A percentile compares a stretch with the other conserved stretches of the same genome.
Conservation (phyloP, 1,284 basidiomycete species). For the Leccinum glutinopallens region DNA sequence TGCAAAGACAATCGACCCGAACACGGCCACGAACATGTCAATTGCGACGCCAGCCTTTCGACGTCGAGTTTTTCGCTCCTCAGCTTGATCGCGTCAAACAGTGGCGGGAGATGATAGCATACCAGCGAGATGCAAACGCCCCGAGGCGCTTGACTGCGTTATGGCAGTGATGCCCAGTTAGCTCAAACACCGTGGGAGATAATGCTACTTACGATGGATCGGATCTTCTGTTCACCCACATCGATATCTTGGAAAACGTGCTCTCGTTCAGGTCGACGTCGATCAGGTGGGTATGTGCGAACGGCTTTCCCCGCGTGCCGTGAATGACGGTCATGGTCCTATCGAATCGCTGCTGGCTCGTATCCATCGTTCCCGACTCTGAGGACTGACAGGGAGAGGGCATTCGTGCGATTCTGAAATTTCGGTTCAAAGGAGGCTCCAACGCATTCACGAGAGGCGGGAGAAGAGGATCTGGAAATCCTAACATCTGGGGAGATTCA, state of each 20-base stretch:
- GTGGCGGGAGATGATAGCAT: conserved; percentile 29
- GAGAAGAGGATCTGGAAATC: conserved; percentile 14
- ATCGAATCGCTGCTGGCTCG: conserved; percentile 20
- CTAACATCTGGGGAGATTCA: conserved; percentile 5
- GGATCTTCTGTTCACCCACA: conserved; percentile 28
- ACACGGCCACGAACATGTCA: conserved; percentile 32
- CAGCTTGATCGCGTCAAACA: conserved; percentile 15
- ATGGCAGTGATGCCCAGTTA: neutral
- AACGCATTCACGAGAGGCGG: conserved; percentile 17
- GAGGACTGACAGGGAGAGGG: neutral
- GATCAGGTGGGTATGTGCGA: conserved; percentile 25
- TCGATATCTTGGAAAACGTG: conserved; percentile 23
- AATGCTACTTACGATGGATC: conserved; percentile 27
- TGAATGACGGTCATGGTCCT: conserved; percentile 25
- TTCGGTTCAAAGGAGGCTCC: conserved; percentile 25
- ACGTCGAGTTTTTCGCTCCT: conserved; percentile 9
- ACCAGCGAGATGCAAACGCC: conserved; percentile 34
- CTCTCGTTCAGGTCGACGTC: conserved; percentile 28
- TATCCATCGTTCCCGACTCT: neutral
- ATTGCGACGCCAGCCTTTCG: conserved; percentile 12
- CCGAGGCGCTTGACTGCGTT: conserved; percentile 23
- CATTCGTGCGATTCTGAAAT: conserved; percentile 20
- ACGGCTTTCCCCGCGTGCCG: conserved; percentile 24
- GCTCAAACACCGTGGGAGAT: neutral
- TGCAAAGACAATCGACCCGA: conserved; percentile 25